These are phyloP conservation scores for Leishmania amazonensis DNA, from an alignment of 208 protist species.

Conservation along the genomic window DNA sequence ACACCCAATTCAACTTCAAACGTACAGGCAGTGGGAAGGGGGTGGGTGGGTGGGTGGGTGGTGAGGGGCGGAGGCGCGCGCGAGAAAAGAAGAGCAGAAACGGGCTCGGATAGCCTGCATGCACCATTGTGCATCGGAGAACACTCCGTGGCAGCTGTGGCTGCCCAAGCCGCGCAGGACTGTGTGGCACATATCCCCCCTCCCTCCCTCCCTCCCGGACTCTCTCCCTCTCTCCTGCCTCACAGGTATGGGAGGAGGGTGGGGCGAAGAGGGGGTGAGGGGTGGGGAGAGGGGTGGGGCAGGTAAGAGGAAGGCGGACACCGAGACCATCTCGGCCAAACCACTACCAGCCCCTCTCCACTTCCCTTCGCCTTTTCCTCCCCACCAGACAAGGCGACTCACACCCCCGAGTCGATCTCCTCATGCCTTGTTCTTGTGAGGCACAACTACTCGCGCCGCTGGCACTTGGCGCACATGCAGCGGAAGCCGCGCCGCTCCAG, in stretches of 20 bases:
- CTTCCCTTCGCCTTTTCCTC: neutral
- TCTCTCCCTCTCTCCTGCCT: neutral
- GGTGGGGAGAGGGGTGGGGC: neutral
- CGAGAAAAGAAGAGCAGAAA: neutral
- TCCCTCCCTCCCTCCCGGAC: neutral
- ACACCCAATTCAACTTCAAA: neutral
- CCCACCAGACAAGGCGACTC: neutral
- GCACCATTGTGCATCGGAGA: neutral
- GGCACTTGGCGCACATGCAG: slow-evolving; percentile 61
- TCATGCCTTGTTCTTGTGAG: neutral
- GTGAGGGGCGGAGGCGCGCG: neutral
- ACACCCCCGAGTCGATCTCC: neutral
- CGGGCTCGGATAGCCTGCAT: neutral
- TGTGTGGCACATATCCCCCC: neutral
- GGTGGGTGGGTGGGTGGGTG: neutral
- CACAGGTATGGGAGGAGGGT: neutral
- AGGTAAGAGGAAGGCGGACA: neutral
- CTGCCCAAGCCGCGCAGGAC: neutral
- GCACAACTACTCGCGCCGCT: slow-evolving; percentile 19
- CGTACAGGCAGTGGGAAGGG: neutral
- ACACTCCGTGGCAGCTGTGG: neutral
- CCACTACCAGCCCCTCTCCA: neutral
- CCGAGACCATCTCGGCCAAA: neutral
- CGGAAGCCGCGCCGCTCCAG: slow-evolving; percentile 56
- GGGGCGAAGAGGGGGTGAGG: neutral